Base-by-base conservation (phyloP, 2,329 filamentous ascomycete species). In the Aureobasidium subglaciale region DNA sequence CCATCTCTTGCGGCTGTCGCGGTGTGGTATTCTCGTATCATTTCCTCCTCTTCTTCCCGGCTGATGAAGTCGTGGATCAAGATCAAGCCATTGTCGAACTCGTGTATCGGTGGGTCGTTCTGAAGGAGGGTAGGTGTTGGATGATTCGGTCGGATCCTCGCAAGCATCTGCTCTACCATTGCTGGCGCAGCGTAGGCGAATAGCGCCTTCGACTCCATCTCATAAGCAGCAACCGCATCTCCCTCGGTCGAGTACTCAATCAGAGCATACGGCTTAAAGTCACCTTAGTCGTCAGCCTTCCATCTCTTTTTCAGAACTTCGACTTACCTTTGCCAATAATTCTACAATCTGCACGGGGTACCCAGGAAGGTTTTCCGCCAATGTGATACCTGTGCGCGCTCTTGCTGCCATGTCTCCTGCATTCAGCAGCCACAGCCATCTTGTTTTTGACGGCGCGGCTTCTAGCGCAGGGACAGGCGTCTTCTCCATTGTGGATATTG, bases 21-120 rank as follows among this genome's bases (percentile, higher is more conserved):
- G n/a, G 18, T 15, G n/a, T 50, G 54, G 43, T 49, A 56, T 35
- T 50, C 42, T 5, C 35, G 35, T 24, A 56, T 50, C 43, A 56
- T 49, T n/a, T 56, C 54, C 2, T 29, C n/a, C 45, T 56, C 54
- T 35, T 56, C 54, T 6, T 56, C 54, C 35, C 18, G 15, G n/a
- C 30, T 56, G 34, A 56, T 49, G 43, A 49, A 56, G 0, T 56
- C 45, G 35, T 49, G 34, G n/a, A 56, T 41, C 29, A 56, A 13
- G 10, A 56, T 22, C 20, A 56, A n/a, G 9, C 37, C 45, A 20
- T 56, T 56, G 35, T 43, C 22, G 5, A 56, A 56, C 8, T 40
- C 43, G 20, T 42, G 15, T 20, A 18, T 27, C 1, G 25, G 29
- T 24, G 54, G 54, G 5, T 25, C 11, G n/a, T 41, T n/a, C 5